Evolutionary conservation across 495 filamentous ascomycete genomes (phyloP), one percentile per base, ranked within the genome.

Genomic region (Penicillium macrosclerotiorum): DNA sequence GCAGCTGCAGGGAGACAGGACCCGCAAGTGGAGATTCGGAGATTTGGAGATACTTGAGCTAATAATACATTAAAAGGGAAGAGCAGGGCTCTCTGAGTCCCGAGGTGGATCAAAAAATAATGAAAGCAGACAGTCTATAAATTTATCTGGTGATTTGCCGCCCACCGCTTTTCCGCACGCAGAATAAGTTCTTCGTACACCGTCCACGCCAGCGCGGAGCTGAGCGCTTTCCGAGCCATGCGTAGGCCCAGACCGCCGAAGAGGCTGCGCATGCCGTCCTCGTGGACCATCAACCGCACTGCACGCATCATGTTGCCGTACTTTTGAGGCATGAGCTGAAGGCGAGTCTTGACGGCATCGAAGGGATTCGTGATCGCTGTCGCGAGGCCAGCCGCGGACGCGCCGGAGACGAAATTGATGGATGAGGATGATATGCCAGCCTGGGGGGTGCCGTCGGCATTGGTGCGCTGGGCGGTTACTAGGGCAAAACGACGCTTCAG

Each of bases 311-410:
- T 89, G 56, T 96, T 97, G 23, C 79, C 72, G 56, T 99, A 99
- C 46, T 79, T 74, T 5, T 70, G 76, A 17, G 93, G 93, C 71
- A 90, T 83, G 13, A 99, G 77, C 74, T 99, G 93, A 47, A 98
- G 78, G 37, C 93, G 73, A 12, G 93, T 98, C 77, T 98, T 98
- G 63, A 97, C 81, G 3, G 90, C 88, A 69, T 98, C 93, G 52
- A 97, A 96, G 2, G 93, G 93, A 65, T 98, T 98, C 16, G 93
- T 95, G 38, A 95, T 75, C 8, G 85, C 81, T 3, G 90, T 95
- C 7, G 88, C 91, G 11, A 91, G 66, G 8, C 84, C 84, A 16
- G 88, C 90, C 19, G 90, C 92, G 2, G 88, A 57, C 1, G 83
- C 80, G 5, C 89, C 90, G 2, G 88, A 90, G 1, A 78, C 68